phyloP scores from a whole-genome alignment of 1,284 basidiomycete species.

The Peniophora sp. region DNA sequence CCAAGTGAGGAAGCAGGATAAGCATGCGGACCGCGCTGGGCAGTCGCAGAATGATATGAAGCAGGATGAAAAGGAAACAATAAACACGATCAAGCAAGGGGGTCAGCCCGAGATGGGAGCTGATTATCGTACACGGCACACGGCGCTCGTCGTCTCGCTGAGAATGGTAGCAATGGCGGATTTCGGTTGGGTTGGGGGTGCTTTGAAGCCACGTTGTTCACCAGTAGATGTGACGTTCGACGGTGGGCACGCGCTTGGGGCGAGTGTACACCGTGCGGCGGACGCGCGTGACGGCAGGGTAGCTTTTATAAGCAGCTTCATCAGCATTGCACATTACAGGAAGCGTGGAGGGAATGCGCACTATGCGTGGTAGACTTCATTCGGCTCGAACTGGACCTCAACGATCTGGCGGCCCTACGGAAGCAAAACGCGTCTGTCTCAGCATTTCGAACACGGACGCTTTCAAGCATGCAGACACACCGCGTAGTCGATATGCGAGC shows the following conservation, averaged over 20 bases:
- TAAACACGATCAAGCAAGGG: no score
- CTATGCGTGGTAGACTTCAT: constrained; percentile 62
- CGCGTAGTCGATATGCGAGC: constrained; percentile 58
- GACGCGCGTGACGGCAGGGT: constrained; percentile 65
- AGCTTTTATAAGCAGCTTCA: constrained; percentile 29
- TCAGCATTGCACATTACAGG: not conserved
- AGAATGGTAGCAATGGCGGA: not conserved
- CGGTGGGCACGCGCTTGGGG: constrained; percentile 36
- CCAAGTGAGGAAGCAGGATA: no score
- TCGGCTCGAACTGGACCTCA: constrained; percentile 68
- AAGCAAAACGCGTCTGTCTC: not conserved
- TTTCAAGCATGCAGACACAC: constrained; percentile 34
- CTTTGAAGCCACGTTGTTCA: constrained; percentile 20
- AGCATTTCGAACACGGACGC: not conserved
- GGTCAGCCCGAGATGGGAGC: no score
- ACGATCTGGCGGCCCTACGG: constrained; percentile 68
- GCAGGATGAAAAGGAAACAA: no score
- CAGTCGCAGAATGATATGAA: no score
- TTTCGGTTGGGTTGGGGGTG: not conserved
- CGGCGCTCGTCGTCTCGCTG: constrained; percentile 6
- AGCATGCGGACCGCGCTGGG: no score
- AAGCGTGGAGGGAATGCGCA: constrained; percentile 19
- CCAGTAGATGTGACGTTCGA: constrained; percentile 71
- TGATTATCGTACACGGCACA: no score
- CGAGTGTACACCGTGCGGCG: constrained; percentile 57